A percentile compares a stretch with the other conserved stretches of the same genome.
phyloP scores from a whole-genome alignment of 805 yeast genomes.

The Zygotorulaspora sp. region DNA sequence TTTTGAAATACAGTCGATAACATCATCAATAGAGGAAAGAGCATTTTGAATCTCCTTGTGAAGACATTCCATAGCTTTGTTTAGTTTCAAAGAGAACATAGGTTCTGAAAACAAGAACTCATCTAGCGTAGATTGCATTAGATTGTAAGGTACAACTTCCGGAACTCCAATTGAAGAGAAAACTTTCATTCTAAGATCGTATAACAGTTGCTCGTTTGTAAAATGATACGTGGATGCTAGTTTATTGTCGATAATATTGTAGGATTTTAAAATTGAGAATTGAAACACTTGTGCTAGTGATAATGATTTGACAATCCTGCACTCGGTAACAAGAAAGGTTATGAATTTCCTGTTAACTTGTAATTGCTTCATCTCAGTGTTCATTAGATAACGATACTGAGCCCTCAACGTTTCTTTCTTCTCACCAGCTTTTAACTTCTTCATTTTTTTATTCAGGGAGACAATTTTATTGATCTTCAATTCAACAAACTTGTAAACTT shows the following conservation, averaged over 20 bases:
- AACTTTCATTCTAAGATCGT: conserved; percentile 66
- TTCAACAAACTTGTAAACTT: conserved; percentile 33
- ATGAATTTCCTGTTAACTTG: conserved; percentile 26
- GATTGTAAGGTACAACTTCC: conserved; percentile 46
- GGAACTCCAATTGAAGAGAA: conserved; percentile 81
- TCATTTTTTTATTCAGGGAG: conserved; percentile 38
- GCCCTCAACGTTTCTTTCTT: conserved; percentile 42
- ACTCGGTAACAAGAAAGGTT: conserved; percentile 23
- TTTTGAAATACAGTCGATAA: conserved; percentile 19
- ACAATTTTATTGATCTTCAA: conserved; percentile 35
- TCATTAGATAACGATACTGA: conserved; percentile 33
- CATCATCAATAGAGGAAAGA: conserved; percentile 10
- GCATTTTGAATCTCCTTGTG: conserved; percentile 19
- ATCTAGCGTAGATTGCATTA: conserved; percentile 24
- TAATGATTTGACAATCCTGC: conserved; percentile 28
- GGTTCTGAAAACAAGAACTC: conserved; percentile 23
- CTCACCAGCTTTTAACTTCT: conserved; percentile 48
- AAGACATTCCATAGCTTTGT: conserved; percentile 18
- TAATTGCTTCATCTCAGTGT: conserved; percentile 37
- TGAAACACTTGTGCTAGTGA: conserved; percentile 36
- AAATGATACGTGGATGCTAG: conserved; percentile 28
- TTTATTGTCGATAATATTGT: conserved; percentile 24
- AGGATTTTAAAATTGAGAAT: conserved; percentile 27
- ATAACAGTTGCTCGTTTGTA: conserved; percentile 35
- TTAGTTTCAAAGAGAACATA: conserved; percentile 15